Percentiles rank a stretch among this genome's conserved stretches.
phyloP scores from a whole-genome alignment of 2,329 filamentous ascomycete species.

The Cercospora beticola region DNA sequence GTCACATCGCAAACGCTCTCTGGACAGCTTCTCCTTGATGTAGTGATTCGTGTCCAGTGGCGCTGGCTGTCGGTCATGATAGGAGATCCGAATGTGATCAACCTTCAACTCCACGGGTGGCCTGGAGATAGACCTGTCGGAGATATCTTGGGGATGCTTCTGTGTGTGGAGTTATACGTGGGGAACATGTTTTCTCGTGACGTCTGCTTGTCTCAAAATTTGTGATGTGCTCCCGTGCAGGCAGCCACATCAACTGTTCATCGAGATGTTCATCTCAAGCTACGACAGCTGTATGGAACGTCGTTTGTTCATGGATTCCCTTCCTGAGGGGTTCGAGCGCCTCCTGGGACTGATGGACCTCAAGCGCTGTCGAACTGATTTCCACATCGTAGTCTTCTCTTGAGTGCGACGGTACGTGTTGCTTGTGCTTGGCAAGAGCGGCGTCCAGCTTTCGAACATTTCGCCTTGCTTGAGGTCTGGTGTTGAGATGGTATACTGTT shows the following conservation, averaged over 20 bases:
- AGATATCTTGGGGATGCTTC: background rate
- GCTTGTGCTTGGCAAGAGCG: slow-evolving; percentile 2
- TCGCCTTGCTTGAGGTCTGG: slow-evolving; percentile 8
- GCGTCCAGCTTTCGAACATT: slow-evolving; percentile 9
- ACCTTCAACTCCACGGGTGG: background rate
- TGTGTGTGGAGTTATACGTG: background rate
- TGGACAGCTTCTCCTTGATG: background rate
- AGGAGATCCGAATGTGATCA: background rate
- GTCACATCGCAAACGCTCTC: background rate
- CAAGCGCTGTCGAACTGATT: slow-evolving; percentile 14
- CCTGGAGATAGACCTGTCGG: background rate
- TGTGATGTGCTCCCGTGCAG: background rate
- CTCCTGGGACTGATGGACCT: slow-evolving; percentile 10
- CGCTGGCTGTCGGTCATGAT: background rate
- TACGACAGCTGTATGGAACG: slow-evolving; percentile 8
- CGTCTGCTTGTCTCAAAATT: background rate
- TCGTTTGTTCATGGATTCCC: slow-evolving; percentile 3
- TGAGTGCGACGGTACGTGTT: slow-evolving; percentile 1
- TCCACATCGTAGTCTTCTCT: slow-evolving; percentile 14
- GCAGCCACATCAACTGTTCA: background rate
- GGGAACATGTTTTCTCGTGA: background rate
- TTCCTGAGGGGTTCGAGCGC: slow-evolving; percentile 4
- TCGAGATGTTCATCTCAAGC: background rate
- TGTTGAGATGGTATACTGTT: slow-evolving; percentile 13
- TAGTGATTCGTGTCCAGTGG: background rate